Evolutionary conservation across 176 grass and related monocot species (phyloP), one percentile per base, ranked within the genome.

Genomic region (Cenchrus fungigraminus): DNA sequence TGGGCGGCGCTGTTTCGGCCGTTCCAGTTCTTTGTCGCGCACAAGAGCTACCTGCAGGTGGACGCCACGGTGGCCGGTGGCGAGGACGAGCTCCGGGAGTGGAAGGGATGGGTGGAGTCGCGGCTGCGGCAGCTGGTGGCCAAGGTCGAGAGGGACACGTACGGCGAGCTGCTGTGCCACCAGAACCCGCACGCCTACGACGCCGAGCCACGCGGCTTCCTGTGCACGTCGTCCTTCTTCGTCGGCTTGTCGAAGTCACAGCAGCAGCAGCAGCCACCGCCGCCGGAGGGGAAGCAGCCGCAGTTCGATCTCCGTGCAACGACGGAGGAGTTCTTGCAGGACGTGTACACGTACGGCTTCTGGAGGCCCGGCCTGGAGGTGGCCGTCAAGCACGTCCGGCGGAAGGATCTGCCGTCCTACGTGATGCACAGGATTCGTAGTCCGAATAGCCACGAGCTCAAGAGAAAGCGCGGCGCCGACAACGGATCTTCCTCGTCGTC

Each of bases 41-140:
- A 97, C 85, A 97, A 97, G 86, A 97, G 88, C 66, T 97, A 92
- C 55, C 82, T 94, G 13, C 88, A 93, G 77, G 92, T 97, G 53
- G 92, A 94, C 65, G 83, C 89, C n/a, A 78, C 78, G 52, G 86
- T 83, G 50, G 74, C 31, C 12, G 88, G 92, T 72, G 84, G 54
- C 0, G 90, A 88, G 55, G 89, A 82, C 49, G 82, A 80, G 43
- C 95, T 91, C 64, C 84, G 88, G 46, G 80, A 93, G 42, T 97
- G 92, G 92, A 97, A 95, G 74, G 95, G 92, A 7, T 95, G 95
- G 95, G 91, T 97, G 42, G 92, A 97, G 83, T 97, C 92, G 49
- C 73, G 95, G 32, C 71, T 97, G 65, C 85, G 95, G 74, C 92
- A 83, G 70, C 92, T 95, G 60, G 90, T 90, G 46, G 71, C 60